Conservation (phyloP, 306 rosid species). For the Vigna radiata region DNA sequence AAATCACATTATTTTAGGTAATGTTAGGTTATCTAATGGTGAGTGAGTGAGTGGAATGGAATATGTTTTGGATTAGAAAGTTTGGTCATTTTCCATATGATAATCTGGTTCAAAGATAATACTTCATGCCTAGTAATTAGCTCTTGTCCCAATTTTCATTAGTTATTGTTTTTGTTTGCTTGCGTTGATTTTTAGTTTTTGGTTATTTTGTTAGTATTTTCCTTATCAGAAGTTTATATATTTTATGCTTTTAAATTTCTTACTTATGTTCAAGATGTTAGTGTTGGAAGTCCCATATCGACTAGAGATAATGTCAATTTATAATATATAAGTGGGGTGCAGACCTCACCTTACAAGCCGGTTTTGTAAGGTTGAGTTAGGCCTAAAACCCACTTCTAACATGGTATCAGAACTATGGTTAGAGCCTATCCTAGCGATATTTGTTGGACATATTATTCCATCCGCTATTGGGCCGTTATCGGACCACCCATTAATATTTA, state of each 20-base stretch:
- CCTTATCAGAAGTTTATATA: background rate
- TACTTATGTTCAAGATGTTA: background rate
- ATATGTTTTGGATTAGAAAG: background rate
- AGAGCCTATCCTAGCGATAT: too few species aligned
- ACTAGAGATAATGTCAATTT: too few species aligned
- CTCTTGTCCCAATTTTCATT: background rate
- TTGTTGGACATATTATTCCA: too few species aligned
- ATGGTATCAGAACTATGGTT: too few species aligned
- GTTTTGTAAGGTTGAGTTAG: too few species aligned
- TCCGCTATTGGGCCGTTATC: too few species aligned
- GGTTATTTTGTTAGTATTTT: background rate
- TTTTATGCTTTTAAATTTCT: background rate
- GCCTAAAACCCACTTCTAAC: too few species aligned
- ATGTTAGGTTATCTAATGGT: background rate
- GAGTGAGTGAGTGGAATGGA: background rate
- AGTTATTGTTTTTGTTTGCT: background rate
- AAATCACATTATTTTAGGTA: slow-evolving; percentile 16
- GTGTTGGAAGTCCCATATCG: too few species aligned
- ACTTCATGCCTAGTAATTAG: background rate
- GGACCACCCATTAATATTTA: too few species aligned
- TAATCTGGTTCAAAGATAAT: background rate
- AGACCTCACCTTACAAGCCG: too few species aligned
- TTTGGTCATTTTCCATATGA: background rate
- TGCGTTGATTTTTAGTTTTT: background rate
- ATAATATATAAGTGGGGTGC: too few species aligned